These are phyloP conservation scores for Skeletonema grethae DNA, from an alignment of 108 stramenopile genomes.

Conservation along the genomic window DNA sequence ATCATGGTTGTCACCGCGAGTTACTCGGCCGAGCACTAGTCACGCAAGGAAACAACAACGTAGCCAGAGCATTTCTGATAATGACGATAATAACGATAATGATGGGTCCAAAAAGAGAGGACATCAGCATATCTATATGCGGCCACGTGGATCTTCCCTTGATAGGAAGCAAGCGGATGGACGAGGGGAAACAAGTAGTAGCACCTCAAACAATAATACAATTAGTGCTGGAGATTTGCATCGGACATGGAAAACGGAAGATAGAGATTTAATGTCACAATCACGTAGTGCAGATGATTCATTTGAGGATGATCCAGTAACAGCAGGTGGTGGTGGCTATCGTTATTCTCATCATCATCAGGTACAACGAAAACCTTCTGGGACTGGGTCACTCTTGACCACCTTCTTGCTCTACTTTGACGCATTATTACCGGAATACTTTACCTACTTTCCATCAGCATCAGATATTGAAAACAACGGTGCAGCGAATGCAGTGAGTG, in stretches of 20 bases:
- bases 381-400: slow-evolving; percentile 11
- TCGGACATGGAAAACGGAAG: neutral
- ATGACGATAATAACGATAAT: neutral
- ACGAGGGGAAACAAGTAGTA: neutral
- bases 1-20: neutral
- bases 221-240: neutral
- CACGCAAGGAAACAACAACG: neutral
- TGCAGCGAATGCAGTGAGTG: slow-evolving; percentile 29
- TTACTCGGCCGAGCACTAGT: neutral
- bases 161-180: neutral
- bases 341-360: neutral
- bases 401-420: slow-evolving; percentile 28
- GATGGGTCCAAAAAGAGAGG: neutral
- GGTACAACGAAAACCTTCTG: neutral
- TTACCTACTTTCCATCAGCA: slow-evolving; percentile 17
- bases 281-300: neutral
- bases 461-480: slow-evolving; percentile 10
- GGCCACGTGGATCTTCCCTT: neutral
- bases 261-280: neutral
- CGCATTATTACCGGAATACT: slow-evolving; percentile 38
- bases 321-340: too few species aligned
- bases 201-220: neutral
- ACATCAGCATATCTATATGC: neutral
- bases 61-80: neutral
- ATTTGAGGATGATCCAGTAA: too few species aligned